Percentiles rank a stretch among this genome's conserved stretches.
Evolutionary conservation across 2,329 filamentous ascomycete genomes (phyloP).

Genomic region (Tympanopsis confertula): DNA sequence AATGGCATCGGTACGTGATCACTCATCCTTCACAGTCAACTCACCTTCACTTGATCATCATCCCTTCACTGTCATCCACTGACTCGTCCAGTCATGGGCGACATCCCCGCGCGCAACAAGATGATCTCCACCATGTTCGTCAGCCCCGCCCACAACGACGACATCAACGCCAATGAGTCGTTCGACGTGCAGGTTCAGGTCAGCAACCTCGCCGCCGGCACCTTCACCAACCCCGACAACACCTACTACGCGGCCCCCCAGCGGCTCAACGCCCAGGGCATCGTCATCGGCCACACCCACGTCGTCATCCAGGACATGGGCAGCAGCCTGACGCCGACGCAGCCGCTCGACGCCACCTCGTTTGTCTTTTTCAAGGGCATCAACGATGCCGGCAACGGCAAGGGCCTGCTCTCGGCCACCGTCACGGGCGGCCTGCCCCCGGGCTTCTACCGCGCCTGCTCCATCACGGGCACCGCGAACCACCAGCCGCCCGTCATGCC

Average conservation of each 20-base stretch:
- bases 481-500: constrained; percentile 58
- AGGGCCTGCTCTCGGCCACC: constrained; percentile 37
- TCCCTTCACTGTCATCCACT: no score
- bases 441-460: constrained; percentile 55
- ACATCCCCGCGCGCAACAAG: constrained; percentile 38
- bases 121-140: constrained; percentile 47
- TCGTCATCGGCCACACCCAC: constrained; percentile 47
- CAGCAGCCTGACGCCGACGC: constrained; percentile 31
- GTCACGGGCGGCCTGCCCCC: constrained; percentile 46
- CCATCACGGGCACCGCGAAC: constrained; percentile 50
- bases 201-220: constrained; percentile 39
- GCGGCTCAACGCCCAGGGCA: constrained; percentile 31
- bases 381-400: constrained; percentile 45
- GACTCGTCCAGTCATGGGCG: constrained; percentile 41
- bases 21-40: background rate
- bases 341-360: constrained; percentile 37
- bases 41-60: no score
- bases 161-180: constrained; percentile 30
- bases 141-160: constrained; percentile 37
- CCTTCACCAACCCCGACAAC: constrained; percentile 45
- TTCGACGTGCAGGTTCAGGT: constrained; percentile 43
- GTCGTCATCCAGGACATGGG: constrained; percentile 46
- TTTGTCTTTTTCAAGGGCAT: constrained; percentile 59
- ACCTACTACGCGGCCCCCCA: constrained; percentile 54
- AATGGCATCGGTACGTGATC: constrained; percentile 43